These are phyloP conservation scores for Kregervanrija delftensis DNA, from an alignment of 805 yeast species.

Conservation along the genomic window DNA sequence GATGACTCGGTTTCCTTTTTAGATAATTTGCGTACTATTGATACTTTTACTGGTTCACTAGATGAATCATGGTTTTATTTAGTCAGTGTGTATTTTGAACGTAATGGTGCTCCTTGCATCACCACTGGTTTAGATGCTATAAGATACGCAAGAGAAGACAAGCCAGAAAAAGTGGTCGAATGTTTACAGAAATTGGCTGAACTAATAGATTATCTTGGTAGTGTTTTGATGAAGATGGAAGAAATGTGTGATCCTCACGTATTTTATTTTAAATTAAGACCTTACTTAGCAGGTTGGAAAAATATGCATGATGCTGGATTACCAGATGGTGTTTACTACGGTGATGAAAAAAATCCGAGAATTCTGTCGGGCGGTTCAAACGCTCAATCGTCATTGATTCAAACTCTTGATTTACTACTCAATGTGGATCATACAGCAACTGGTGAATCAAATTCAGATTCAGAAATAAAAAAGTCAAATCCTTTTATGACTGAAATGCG, in stretches of 20 bases:
- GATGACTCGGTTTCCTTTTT: slow-evolving; percentile 30
- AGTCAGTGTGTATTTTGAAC: slow-evolving; percentile 81
- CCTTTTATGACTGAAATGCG: slow-evolving; percentile 78
- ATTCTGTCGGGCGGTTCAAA: slow-evolving; percentile 84
- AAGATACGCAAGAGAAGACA: slow-evolving; percentile 41
- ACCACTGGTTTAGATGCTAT: slow-evolving; percentile 64
- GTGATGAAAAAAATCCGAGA: slow-evolving; percentile 50
- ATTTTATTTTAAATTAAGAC: slow-evolving; percentile 80
- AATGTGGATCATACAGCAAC: slow-evolving; percentile 75
- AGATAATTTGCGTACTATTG: slow-evolving; percentile 67
- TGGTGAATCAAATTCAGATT: slow-evolving; percentile 32
- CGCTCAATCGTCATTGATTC: slow-evolving; percentile 88
- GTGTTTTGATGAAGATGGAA: slow-evolving; percentile 73
- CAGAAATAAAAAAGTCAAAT: slow-evolving; percentile 17
- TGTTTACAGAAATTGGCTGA: slow-evolving; percentile 64
- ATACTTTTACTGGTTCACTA: slow-evolving; percentile 81
- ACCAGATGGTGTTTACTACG: slow-evolving; percentile 69
- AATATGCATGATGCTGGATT: slow-evolving; percentile 86
- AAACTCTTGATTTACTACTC: slow-evolving; percentile 72
- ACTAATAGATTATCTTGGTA: slow-evolving; percentile 64
- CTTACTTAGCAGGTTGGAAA: slow-evolving; percentile 90
- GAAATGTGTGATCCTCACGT: slow-evolving; percentile 94
- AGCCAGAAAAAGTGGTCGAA: slow-evolving; percentile 34
- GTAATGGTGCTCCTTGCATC: slow-evolving; percentile 68
- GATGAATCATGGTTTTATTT: slow-evolving; percentile 94